Percentiles rank a stretch among this genome's conserved stretches.
These are phyloP conservation scores for Euphorbia pulcherrima DNA, from an alignment of 345 rosid genomes.

Conservation along the genomic window DNA sequence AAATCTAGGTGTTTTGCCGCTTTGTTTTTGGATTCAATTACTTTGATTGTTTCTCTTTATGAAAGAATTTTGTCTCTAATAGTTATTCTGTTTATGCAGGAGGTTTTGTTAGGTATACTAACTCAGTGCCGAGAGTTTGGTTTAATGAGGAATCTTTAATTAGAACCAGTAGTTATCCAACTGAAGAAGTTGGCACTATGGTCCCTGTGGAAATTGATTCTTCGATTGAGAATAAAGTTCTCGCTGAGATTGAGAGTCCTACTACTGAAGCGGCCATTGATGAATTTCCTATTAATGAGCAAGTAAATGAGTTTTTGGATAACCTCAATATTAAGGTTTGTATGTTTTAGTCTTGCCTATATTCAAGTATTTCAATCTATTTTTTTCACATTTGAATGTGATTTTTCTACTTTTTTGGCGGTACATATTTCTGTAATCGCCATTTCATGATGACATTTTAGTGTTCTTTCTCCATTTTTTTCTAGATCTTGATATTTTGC, in stretches of 20 bases:
- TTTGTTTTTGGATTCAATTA: neutral
- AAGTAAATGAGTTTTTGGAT: slow-evolving; percentile 43
- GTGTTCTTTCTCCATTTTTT: neutral
- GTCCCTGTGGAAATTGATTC: slow-evolving; percentile 34
- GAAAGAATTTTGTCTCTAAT: neutral
- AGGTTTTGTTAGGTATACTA: slow-evolving; percentile 31
- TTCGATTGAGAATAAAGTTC: slow-evolving; percentile 22
- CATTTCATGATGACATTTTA: neutral
- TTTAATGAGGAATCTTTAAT: slow-evolving; percentile 42
- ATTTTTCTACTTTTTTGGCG: no score
- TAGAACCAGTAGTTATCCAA: slow-evolving; percentile 32
- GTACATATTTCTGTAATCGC: no score
- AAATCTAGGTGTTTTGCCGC: slow-evolving; percentile 24
- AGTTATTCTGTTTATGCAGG: neutral
- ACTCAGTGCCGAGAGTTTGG: slow-evolving; percentile 43
- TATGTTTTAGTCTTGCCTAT: neutral
- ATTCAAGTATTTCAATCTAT: neutral
- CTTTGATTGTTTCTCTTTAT: neutral
- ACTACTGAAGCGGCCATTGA: slow-evolving; percentile 25
- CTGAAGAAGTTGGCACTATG: slow-evolving; percentile 33
- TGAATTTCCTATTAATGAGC: slow-evolving; percentile 35
- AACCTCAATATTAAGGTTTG: slow-evolving; percentile 57
- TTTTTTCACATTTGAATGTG: neutral
- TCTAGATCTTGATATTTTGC: neutral
- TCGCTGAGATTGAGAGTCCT: slow-evolving; percentile 23